A percentile compares a stretch with the other conserved stretches of the same genome.
phyloP scores from a whole-genome alignment of 2,329 filamentous ascomycete species.

The Exutisphaerella laricina region DNA sequence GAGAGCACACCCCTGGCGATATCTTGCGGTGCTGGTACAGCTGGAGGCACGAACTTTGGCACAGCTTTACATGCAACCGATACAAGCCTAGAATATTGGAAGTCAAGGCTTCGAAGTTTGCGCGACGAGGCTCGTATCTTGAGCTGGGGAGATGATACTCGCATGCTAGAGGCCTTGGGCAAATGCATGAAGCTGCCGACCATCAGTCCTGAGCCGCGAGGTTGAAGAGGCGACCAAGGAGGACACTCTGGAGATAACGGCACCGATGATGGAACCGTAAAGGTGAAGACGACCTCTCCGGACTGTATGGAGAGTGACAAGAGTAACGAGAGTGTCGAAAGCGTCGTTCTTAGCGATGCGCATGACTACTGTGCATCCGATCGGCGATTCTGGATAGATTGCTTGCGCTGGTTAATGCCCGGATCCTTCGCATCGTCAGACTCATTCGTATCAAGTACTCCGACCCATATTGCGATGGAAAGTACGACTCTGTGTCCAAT shows the following conservation, averaged over 20 bases:
- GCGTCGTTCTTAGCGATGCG: not conserved
- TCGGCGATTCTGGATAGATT: not conserved
- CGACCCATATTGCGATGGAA: slow-evolving; percentile 1
- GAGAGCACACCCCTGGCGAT: not conserved
- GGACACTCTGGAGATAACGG: not conserved
- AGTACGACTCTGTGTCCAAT: slow-evolving; percentile 4
- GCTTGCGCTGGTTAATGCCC: not conserved
- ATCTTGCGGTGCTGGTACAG: not conserved
- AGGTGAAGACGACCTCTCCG: not conserved
- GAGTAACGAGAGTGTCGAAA: not conserved
- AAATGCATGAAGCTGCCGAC: not conserved
- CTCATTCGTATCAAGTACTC: slow-evolving; percentile 5
- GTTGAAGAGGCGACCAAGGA: not conserved
- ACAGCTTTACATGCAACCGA: slow-evolving; percentile 2
- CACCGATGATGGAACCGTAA: not conserved
- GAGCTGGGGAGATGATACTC: not conserved
- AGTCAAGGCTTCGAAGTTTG: not conserved
- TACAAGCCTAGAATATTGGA: not conserved
- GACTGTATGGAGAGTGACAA: not conserved
- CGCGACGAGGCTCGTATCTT: not conserved
- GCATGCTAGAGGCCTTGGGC: not conserved
- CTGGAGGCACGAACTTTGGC: not conserved
- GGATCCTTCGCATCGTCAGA: not conserved
- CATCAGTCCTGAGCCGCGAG: not conserved
- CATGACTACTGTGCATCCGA: not conserved